These are phyloP conservation scores for Medakamo hakoo DNA, from an alignment of 139 green algal genomes.

Conservation along the genomic window DNA sequence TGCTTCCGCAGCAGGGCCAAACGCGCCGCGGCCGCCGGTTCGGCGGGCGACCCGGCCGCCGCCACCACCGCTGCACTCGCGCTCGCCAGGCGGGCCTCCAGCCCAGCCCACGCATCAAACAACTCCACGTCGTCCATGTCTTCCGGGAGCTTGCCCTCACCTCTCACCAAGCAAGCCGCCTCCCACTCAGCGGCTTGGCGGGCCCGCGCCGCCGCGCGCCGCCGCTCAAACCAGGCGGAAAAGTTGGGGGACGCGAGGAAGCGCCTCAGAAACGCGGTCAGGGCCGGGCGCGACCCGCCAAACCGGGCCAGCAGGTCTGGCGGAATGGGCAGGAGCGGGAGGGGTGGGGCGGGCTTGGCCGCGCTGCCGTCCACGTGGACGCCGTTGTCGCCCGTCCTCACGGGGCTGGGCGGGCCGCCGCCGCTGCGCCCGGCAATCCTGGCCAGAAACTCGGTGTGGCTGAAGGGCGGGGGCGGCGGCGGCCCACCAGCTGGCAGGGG, in stretches of 20 bases:
- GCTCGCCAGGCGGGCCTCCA: background rate
- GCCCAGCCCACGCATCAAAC: background rate
- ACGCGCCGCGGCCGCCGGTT: too few relatives aligned
- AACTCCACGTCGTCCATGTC: background rate
- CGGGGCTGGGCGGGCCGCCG: too few relatives aligned
- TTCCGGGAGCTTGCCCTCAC: background rate
- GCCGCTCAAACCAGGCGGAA: conserved; percentile 37
- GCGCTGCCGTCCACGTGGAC: too few relatives aligned
- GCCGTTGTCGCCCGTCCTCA: too few relatives aligned
- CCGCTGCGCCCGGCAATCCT: background rate
- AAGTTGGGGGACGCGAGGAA: conserved; percentile 55
- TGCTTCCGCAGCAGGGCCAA: background rate
- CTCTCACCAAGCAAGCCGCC: too few relatives aligned
- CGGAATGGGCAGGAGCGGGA: background rate
- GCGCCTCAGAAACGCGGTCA: conserved; percentile 33
- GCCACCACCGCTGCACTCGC: background rate
- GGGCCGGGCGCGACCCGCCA: conserved; percentile 5
- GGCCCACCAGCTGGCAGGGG: background rate
- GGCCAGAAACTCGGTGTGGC: background rate
- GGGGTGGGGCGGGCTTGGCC: too few relatives aligned
- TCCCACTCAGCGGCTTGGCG: conserved; percentile 7
- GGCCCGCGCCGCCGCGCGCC: conserved; percentile 10
- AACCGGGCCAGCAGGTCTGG: background rate
- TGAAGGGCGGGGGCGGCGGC: background rate
- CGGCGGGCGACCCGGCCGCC: too few relatives aligned